Evolutionary conservation across 352 stramenopile genomes (phyloP).

Genomic region (Phytopythium delawarense): DNA sequence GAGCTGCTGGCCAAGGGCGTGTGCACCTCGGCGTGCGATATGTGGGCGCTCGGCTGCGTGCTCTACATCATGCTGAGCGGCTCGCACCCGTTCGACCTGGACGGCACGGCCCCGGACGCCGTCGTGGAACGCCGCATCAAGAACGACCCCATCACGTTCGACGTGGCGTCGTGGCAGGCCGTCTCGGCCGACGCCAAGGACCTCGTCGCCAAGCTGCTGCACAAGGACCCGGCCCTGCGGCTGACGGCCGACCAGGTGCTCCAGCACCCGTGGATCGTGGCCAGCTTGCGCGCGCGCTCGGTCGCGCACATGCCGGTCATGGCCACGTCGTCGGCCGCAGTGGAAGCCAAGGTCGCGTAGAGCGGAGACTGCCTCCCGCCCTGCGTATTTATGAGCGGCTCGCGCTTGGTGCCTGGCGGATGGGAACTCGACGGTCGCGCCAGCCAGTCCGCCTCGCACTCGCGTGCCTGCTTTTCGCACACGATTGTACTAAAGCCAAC

Average conservation of each 20-base stretch:
- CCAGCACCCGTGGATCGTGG: constrained; percentile 88
- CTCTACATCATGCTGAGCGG: constrained; percentile 93
- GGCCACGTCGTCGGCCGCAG: background rate
- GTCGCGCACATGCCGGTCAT: background rate
- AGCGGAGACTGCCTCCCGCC: background rate
- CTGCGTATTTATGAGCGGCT: constrained; percentile 8
- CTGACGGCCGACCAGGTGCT: constrained; percentile 89
- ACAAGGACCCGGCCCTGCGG: constrained; percentile 76
- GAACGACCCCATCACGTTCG: constrained; percentile 42
- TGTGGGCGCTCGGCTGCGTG: constrained; percentile 89
- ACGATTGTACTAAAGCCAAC: constrained; percentile 1
- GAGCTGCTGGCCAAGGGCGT: constrained; percentile 49
- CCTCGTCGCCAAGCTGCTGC: constrained; percentile 84
- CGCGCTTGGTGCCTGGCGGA: background rate
- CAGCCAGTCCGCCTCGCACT: background rate
- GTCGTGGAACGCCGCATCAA: constrained; percentile 84
- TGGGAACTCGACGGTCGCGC: background rate
- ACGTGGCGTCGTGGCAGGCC: constrained; percentile 47
- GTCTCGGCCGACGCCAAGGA: constrained; percentile 89
- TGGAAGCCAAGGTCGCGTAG: constrained; percentile 1
- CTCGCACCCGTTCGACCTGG: constrained; percentile 90
- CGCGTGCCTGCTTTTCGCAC: background rate
- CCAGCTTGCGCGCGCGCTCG: background rate
- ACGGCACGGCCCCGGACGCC: constrained; percentile 77
- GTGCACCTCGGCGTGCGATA: constrained; percentile 66